Evolutionary conservation across 1,284 basidiomycete genomes (phyloP), one percentile per base, ranked within the genome.

Genomic region (Rhodotorula sp.): DNA sequence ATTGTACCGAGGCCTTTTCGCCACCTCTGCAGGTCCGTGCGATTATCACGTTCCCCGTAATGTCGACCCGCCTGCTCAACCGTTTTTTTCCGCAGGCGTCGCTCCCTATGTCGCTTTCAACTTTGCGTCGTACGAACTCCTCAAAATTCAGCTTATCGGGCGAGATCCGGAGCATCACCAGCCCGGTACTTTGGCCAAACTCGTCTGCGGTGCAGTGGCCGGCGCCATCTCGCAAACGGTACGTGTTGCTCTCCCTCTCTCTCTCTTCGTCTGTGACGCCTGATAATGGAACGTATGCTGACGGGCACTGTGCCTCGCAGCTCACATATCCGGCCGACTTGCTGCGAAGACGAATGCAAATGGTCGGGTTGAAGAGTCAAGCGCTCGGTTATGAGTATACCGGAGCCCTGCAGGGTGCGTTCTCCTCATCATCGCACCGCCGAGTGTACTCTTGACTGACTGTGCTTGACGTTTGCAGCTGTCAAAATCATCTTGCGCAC

Each of bases 271-370:
- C n/a, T 12, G 49, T 5, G 19, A 18, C 18, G 49, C 49, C 23
- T 21, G 61, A 12, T 54, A 10, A 55, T 14, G 28, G 23, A 26
- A 21, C 21, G 52, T 38, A n/a, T 34, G 52, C 38, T 57, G 34
- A 45, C 23, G 15, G 18, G 12, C 0, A 18, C 14, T 12, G 31
- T n/a, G 43, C 8, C 26, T 6, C 10, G 23, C 60, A 71, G 74
- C 82, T 97, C 77, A 98, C 95, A 12, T 97, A 97, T 80, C 95
- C 95, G 0, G 91, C 97, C 78, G 95, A 99, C 80, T 93, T 98
- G 1, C 82, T 98, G 65, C 85, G 95, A 56, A 85, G 95, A 62
- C 93, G 97, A 83, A 94, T 99, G 90, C 95, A 99, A 81, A 92
- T 95, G 67, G 88, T 89, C 2, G 95, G 95, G 2, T 90, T 97